Evolutionary conservation across 345 rosid genomes (phyloP).

Genomic region (Acer yangbiense): DNA sequence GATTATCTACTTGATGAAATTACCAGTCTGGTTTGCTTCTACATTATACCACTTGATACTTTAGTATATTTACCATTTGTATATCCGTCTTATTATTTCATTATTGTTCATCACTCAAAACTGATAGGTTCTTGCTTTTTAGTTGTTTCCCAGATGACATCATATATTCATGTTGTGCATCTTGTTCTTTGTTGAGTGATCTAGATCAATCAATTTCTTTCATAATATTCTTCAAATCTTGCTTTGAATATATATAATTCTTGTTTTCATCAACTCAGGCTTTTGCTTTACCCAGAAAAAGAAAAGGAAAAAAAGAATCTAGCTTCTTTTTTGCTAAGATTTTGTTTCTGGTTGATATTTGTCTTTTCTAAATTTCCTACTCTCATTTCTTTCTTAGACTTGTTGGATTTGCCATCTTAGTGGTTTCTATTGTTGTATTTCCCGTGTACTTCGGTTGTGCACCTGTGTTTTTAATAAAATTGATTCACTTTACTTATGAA

Average conservation of each 20-base stretch:
- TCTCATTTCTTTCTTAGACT: neutral
- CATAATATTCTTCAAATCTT: neutral
- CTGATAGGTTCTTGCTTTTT: neutral
- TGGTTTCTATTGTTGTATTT: neutral
- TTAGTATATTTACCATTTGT: neutral
- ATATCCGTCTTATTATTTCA: conserved; percentile 5
- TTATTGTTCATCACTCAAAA: neutral
- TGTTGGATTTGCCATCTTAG: neutral
- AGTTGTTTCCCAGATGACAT: neutral
- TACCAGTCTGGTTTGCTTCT: conserved; percentile 51
- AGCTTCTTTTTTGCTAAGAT: neutral
- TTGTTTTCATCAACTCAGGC: neutral
- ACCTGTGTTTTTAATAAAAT: neutral
- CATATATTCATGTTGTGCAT: neutral
- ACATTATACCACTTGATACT: neutral
- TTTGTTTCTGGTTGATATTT: neutral
- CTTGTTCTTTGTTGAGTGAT: neutral
- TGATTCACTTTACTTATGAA: neutral
- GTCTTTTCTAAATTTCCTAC: neutral
- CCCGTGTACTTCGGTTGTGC: neutral
- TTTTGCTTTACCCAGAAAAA: neutral
- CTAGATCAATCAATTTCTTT: neutral
- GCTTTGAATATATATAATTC: neutral
- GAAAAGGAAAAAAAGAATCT: neutral
- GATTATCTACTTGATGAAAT: conserved; percentile 90